phyloP scores from a whole-genome alignment of 2,329 filamentous ascomycete genomes.

The Magnaporthiopsis rhizophila region DNA sequence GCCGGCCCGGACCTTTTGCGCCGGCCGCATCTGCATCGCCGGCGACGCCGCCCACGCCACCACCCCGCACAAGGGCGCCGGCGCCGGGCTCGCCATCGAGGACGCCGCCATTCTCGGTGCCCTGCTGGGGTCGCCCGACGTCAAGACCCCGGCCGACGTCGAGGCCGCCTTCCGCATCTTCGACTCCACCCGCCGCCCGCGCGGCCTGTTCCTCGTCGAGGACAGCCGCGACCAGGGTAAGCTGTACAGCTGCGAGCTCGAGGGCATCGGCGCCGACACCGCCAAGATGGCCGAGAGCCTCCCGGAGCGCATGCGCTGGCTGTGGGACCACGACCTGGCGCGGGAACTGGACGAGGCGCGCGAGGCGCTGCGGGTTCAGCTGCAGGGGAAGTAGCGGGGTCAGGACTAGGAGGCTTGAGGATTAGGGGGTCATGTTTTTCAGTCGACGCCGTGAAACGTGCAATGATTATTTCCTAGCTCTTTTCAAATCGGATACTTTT shows the following conservation, averaged over 20 bases:
- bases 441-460: too few species aligned
- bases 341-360: too few species aligned
- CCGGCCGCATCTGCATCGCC: conserved; percentile 37
- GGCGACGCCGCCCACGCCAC: conserved; percentile 58
- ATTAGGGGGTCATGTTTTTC: too few species aligned
- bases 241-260: conserved; percentile 34
- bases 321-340: not conserved
- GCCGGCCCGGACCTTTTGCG: conserved; percentile 26
- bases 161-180: conserved; percentile 41
- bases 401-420: too few species aligned
- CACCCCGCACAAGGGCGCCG: conserved; percentile 51
- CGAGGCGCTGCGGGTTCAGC: too few species aligned
- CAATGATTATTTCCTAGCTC: too few species aligned
- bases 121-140: conserved; percentile 34
- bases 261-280: not conserved
- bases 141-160: conserved; percentile 24
- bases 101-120: conserved; percentile 36
- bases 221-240: conserved; percentile 37
- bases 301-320: not conserved
- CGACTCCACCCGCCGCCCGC: conserved; percentile 37
- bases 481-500: too few species aligned
- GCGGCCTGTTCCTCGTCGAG: conserved; percentile 39
- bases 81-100: conserved; percentile 49
- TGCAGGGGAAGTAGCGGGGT: too few species aligned
- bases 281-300: not conserved